These are phyloP conservation scores for Diaporthe ilicicola DNA, from an alignment of 2,329 filamentous ascomycete genomes.

Conservation along the genomic window DNA sequence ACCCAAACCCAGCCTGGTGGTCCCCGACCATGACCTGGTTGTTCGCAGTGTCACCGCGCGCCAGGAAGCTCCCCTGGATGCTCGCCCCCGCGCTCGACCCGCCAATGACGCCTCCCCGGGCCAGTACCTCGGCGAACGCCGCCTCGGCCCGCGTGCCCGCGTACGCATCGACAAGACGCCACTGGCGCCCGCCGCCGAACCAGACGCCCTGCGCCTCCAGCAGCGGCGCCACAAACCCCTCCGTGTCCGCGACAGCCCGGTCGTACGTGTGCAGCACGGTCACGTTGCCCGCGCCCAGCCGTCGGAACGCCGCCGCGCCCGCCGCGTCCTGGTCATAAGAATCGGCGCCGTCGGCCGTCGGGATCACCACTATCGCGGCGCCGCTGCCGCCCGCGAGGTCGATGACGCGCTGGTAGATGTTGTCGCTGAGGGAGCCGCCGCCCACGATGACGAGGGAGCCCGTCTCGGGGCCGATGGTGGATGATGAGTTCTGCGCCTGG, in stretches of 20 bases:
- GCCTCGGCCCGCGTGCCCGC: constrained; percentile 42
- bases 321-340: constrained; percentile 41
- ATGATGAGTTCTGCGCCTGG: constrained; percentile 6
- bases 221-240: constrained; percentile 42
- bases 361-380: constrained; percentile 41
- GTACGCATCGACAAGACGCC: constrained; percentile 45
- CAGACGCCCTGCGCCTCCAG: constrained; percentile 39
- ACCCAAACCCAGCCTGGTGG: constrained; percentile 44
- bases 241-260: constrained; percentile 41
- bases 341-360: constrained; percentile 41
- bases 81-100: constrained; percentile 43
- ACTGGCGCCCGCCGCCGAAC: constrained; percentile 45
- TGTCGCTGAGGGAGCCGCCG: constrained; percentile 41
- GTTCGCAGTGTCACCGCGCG: constrained; percentile 42
- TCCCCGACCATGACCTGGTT: constrained; percentile 44
- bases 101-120: constrained; percentile 40
- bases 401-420: constrained; percentile 43
- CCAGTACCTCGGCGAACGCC: constrained; percentile 41
- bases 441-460: constrained; percentile 44
- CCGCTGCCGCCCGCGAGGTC: constrained; percentile 38
- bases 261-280: constrained; percentile 45
- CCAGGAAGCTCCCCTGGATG: constrained; percentile 44
- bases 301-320: constrained; percentile 39
- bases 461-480: constrained; percentile 39
- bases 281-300: constrained; percentile 41